These are phyloP conservation scores for Inga oerstediana DNA, from an alignment of 306 rosid species.

Conservation along the genomic window DNA sequence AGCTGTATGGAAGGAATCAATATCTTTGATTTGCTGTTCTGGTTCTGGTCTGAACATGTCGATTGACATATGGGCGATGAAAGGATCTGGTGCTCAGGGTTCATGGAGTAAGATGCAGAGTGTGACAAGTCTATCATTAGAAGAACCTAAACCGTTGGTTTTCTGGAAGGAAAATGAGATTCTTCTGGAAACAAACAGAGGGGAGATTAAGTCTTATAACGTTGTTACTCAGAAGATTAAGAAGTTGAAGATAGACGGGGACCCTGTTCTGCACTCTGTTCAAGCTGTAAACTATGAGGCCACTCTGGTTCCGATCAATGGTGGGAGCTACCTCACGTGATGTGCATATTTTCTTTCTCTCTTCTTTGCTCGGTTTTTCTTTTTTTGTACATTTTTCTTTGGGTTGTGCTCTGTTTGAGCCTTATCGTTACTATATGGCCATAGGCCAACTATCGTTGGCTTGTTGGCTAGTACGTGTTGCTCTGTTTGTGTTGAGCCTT, in stretches of 20 bases:
- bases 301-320: constrained; percentile 13
- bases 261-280: constrained; percentile 6
- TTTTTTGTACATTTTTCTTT: background rate
- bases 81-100: background rate
- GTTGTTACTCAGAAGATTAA: constrained; percentile 19
- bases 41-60: background rate
- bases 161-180: constrained; percentile 39
- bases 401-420: background rate
- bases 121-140: background rate
- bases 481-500: background rate
- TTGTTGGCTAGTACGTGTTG: background rate
- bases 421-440: background rate
- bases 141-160: constrained; percentile 24
- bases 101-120: constrained; percentile 1
- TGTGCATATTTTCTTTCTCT: background rate
- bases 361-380: background rate
- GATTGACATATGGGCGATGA: constrained; percentile 15
- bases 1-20: constrained; percentile 23
- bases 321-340: constrained; percentile 18
- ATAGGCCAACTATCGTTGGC: background rate
- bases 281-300: constrained; percentile 34
- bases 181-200: constrained; percentile 19
- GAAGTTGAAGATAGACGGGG: background rate
- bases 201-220: constrained; percentile 23
- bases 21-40: constrained; percentile 23